Percentiles rank a stretch among this genome's conserved stretches.
These are phyloP conservation scores for Penicillium diatomitis DNA, from an alignment of 495 filamentous ascomycete species.

Conservation along the genomic window DNA sequence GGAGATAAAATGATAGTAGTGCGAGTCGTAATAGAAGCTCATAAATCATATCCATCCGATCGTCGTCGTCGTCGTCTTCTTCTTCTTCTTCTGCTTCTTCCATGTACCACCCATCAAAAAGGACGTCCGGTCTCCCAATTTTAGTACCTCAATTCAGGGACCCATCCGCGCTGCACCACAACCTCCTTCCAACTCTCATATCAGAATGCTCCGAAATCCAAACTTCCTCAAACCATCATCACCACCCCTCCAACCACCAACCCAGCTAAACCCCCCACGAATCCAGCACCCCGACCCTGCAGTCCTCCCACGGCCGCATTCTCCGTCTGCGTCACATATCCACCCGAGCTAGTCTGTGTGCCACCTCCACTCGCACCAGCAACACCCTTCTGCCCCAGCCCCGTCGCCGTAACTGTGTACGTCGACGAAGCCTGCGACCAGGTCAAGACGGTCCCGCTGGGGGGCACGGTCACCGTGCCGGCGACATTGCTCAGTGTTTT, in stretches of 20 bases:
- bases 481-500: constrained; percentile 15
- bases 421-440: constrained; percentile 19
- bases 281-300: constrained; percentile 2
- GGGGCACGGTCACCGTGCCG: constrained; percentile 14
- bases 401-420: constrained; percentile 18
- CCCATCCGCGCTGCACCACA: too few relatives aligned
- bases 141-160: too few relatives aligned
- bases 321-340: constrained; percentile 7
- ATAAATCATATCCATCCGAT: too few relatives aligned
- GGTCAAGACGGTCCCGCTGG: constrained; percentile 16
- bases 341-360: constrained; percentile 4
- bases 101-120: too few relatives aligned
- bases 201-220: neutral
- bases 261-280: constrained; percentile 1
- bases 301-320: constrained; percentile 5
- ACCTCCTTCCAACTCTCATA: neutral
- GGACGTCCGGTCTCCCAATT: too few relatives aligned
- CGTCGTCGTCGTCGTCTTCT: too few relatives aligned
- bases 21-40: too few relatives aligned
- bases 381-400: constrained; percentile 16
- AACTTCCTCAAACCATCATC: neutral
- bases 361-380: constrained; percentile 6
- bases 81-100: too few relatives aligned
- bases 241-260: neutral
- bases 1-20: too few relatives aligned